Base-by-base conservation (phyloP, 2,329 filamentous ascomycete genomes). In the Aspergillus intermedius region DNA sequence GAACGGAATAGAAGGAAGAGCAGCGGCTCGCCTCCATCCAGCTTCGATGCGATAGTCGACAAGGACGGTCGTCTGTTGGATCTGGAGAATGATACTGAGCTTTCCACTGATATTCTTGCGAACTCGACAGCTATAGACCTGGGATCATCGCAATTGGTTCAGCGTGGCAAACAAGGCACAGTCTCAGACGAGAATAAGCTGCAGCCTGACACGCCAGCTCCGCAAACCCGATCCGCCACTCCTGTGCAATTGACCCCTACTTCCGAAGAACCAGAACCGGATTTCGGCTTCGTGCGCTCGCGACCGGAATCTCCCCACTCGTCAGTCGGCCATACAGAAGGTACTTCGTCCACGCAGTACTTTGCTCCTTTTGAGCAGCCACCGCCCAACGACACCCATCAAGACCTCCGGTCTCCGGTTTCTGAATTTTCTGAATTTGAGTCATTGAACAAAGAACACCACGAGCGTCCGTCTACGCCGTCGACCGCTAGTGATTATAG, bases 31-130 rank as follows among this genome's bases (percentile, higher is more conserved):
- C 52, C 55, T 43, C 54, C 59, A 42, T 47, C 57, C 40, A 66
- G 66, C 48, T 76, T 77, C 52, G 73, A 76, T 54, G 57, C 64
- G 13, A 57, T 76, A 12, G 74, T 77, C 32, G 72, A 75, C 50
- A 54, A 66, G 21, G 61, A 72, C 44, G 73, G 73, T 4, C 58
- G 61, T 28, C 56, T 73, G 30, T 61, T 56, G 17, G 45, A 52
- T 4, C 42, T 45, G 22, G 37, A 40, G 3, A 54, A 52, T 6
- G 42, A 28, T 37, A 7, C 45, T 10, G 53, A 55, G 12, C 43
- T 49, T 19, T 28, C 30, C 15, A 40, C 52, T 12, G 49, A 52
- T 9, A 43, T 54, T 9, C 45, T 55, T 22, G 69, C 65, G 7
- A 65, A 53, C 42, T 69, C 71, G 13, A 70, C 70, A 1, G 71